Base-by-base conservation (phyloP, 306 rosid species). In the Quercus cerris region DNA sequence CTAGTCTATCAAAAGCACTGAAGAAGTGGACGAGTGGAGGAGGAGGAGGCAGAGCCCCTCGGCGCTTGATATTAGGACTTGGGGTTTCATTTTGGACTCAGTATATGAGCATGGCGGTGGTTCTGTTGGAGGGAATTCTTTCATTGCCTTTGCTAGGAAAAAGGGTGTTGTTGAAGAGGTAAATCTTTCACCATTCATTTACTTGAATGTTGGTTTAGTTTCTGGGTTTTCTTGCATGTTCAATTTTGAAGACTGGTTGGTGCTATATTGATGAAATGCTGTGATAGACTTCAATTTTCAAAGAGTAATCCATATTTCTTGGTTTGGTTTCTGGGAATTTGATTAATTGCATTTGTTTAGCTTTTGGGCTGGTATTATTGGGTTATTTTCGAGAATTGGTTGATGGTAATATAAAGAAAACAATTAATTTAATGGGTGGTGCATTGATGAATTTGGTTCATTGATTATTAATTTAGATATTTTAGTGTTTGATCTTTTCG, bases 141-240 rank as follows among this genome's bases (percentile, higher is more conserved):
- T 93, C 83, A 70, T 77, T 71, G 96, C 96, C 59, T 88, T 87
- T 62, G 96, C 97, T 3, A 84, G 90, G 63, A 78, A 12, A 84
- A 71, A 23, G 35, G 77, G 75, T 59, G 76, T 90, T 31, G 87
- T 91, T 14, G 91, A 88, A 79, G 82, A 93, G 96, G 97, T 89
- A 44, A 71, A 14, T 51, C 76, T 70, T 55, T 3, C 5, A 23
- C 23, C 51, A 31, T 19, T 18, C 7, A 5, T 15, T 33, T 38
- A 62, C 22, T 17, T 6, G 22, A 14, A 6, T 31, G 19, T 33
- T 66, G 5, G 3, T 27, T 31, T 15, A 2, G 51, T 33, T 19
- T 67, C 72, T 33, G 52, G 72, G 72, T 67, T 33, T 67, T 18
- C 49, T 19, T 18, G 27, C 51, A 8, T 3, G 44, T 67, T 67